Base-by-base conservation (phyloP, 768 basidiomycete genomes). In the Collybia mongolica region DNA sequence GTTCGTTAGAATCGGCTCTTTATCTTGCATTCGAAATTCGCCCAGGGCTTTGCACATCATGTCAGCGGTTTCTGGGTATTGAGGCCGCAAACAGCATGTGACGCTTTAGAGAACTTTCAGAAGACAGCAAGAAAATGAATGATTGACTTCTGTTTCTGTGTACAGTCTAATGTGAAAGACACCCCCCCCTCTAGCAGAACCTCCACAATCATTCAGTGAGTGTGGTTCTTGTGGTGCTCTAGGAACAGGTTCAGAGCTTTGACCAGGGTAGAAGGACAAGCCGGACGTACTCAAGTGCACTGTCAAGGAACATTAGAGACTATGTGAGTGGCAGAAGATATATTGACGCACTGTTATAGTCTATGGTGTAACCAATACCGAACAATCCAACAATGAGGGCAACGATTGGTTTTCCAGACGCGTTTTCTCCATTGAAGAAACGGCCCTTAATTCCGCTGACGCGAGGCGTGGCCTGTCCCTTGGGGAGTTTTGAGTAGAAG, bases 401-500 rank as follows among this genome's bases (percentile, higher is more conserved):
- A 46, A 83, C 80, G 37, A 90, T 61, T 18, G 90, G 90, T 39
- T 72, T 76, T 20, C 80, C 87, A 1, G 84, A 87, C 36, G 92
- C 94, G 68, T 92, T 96, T 72, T 84, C 83, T 55, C 92, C 94
- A 58, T 79, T 83, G 70, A 94, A 93, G 72, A 77, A 91, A 39
- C 85, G 76, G n/a, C 70, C 89, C 69, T 90, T 89, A 62, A 96
- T 74, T 18, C 93, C 90, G 48, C 71, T 71, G 46, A 77, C 73
- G 17, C 83, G 72, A 35, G 76, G 65, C 15, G 90, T 75, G 29
- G 84, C 81, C 36, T 82, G 74, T 40, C 95, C 95, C 69, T 98
- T 98, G 57, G 94, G 96, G 44, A 98, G 82, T 71, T 93, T 95
- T 53, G 90, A 93, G 78, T 98, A 98, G 73, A 97, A 98, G 59